These are phyloP conservation scores for button mushroom (Agaricus bisporus) DNA, from an alignment of 768 basidiomycete genomes.

Conservation along the genomic window DNA sequence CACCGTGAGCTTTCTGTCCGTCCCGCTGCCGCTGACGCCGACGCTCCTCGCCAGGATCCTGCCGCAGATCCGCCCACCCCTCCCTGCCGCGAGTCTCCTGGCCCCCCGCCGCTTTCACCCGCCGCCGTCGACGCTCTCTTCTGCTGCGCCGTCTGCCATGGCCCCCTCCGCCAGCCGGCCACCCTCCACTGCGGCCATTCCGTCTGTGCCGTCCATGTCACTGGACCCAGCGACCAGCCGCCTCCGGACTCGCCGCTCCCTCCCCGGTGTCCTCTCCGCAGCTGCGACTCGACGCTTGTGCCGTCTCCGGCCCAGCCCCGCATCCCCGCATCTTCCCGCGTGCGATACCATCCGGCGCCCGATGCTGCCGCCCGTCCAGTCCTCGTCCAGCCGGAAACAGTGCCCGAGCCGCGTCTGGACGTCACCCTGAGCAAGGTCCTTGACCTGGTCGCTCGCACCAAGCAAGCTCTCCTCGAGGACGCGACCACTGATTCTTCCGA, in stretches of 20 bases:
- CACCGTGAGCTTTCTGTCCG: too few relatives aligned
- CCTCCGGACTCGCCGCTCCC: background rate
- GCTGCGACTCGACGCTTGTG: slow-evolving; percentile 21
- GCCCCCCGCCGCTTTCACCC: slow-evolving; percentile 13
- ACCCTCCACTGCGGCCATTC: slow-evolving; percentile 84
- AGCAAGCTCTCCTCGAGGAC: slow-evolving; percentile 12
- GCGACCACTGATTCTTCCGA: slow-evolving; percentile 24
- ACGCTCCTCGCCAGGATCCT: too few relatives aligned
- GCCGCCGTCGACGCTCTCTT: slow-evolving; percentile 30
- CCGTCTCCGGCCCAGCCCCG: slow-evolving; percentile 22
- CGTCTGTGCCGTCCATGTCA: slow-evolving; percentile 55
- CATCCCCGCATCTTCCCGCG: slow-evolving; percentile 35
- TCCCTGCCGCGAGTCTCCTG: too few relatives aligned
- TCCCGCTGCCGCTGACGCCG: too few relatives aligned
- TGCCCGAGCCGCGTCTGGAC: slow-evolving; percentile 29
- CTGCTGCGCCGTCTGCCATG: slow-evolving; percentile 52
- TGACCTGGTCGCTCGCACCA: slow-evolving; percentile 29
- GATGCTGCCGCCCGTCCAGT: slow-evolving; percentile 12
- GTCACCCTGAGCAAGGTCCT: slow-evolving; percentile 55
- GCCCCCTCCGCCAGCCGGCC: slow-evolving; percentile 52
- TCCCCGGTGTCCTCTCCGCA: slow-evolving; percentile 24
- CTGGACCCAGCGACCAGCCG: slow-evolving; percentile 13
- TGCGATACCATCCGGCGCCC: slow-evolving; percentile 29
- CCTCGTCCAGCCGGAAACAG: slow-evolving; percentile 10
- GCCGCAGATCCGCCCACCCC: too few relatives aligned